Evolutionary conservation across 2,329 filamentous ascomycete species (phyloP).

Genomic region (Ceratocystis harringtonii): DNA sequence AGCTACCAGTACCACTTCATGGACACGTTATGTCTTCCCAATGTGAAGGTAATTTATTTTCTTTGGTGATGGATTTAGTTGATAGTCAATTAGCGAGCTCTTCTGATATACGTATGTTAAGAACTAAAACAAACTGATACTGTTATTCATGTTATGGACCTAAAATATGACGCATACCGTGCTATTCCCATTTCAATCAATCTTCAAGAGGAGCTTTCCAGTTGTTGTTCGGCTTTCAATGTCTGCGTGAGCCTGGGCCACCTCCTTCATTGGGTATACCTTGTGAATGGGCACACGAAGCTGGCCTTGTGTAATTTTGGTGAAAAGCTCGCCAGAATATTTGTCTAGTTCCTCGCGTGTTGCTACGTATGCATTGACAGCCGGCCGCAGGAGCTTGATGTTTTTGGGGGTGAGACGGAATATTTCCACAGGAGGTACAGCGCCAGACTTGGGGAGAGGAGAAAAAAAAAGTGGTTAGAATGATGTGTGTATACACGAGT

Average conservation of each 20-base stretch:
- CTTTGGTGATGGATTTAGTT: not conserved
- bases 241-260: slow-evolving; percentile 57
- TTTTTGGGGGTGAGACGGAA: slow-evolving; percentile 56
- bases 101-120: slow-evolving; percentile 7
- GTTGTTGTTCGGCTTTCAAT: slow-evolving; percentile 69
- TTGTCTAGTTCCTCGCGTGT: slow-evolving; percentile 55
- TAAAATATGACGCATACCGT: not conserved
- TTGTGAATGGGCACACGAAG: slow-evolving; percentile 62
- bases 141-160: slow-evolving; percentile 7
- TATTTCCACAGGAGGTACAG: slow-evolving; percentile 52
- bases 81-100: not conserved
- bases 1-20: not conserved
- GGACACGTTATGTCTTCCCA: not conserved
- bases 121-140: slow-evolving; percentile 19
- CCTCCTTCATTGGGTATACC: slow-evolving; percentile 59
- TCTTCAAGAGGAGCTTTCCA: slow-evolving; percentile 66
- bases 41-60: slow-evolving; percentile 1
- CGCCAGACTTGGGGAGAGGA: slow-evolving; percentile 36
- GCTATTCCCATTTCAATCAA: slow-evolving; percentile 27
- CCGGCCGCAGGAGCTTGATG: slow-evolving; percentile 59
- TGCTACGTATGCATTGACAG: slow-evolving; percentile 53
- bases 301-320: slow-evolving; percentile 52
- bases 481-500: not conserved
- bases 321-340: slow-evolving; percentile 59
- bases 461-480: not conserved